These are phyloP conservation scores for Backusella mclennaniae DNA, from an alignment of 192 early-diverging fungal genomes.

Conservation along the genomic window DNA sequence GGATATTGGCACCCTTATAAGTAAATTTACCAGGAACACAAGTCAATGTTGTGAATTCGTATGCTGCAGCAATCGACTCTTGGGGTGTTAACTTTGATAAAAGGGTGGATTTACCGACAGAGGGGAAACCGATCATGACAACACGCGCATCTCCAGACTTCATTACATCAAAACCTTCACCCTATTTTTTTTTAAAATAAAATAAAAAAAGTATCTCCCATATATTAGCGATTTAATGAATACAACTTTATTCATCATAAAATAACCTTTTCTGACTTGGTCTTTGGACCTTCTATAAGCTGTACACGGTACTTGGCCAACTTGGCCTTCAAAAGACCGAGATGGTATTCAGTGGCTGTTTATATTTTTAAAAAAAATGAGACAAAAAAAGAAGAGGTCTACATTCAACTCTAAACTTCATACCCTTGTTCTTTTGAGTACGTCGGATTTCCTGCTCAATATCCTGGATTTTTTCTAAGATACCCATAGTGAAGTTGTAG, in stretches of 20 bases:
- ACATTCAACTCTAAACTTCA: neutral
- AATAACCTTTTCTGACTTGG: conserved; percentile 52
- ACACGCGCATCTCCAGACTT: conserved; percentile 96
- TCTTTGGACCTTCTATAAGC: conserved; percentile 70
- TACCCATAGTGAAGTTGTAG: conserved; percentile 57
- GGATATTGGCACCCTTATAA: conserved; percentile 94
- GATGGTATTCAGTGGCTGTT: conserved; percentile 93
- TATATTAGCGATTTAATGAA: neutral
- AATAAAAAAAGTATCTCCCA: conserved; percentile 16
- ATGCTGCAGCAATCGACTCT: conserved; percentile 81
- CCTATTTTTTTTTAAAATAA: conserved; percentile 37
- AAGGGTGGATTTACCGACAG: conserved; percentile 98
- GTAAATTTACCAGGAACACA: conserved; percentile 95
- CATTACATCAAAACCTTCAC: conserved; percentile 98
- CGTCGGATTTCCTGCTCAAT: conserved; percentile 88
- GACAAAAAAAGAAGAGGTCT: neutral
- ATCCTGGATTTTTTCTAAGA: conserved; percentile 86
- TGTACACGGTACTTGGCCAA: conserved; percentile 79
- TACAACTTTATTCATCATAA: neutral
- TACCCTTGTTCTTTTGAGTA: conserved; percentile 99
- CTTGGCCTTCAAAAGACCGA: conserved; percentile 98
- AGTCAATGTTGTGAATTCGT: conserved; percentile 97
- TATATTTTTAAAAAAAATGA: neutral
- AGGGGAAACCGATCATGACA: conserved; percentile 96
- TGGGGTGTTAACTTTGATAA: conserved; percentile 90